Base-by-base conservation (phyloP, 1,139 yeast genomes). In the Komagataea norvegica region DNA sequence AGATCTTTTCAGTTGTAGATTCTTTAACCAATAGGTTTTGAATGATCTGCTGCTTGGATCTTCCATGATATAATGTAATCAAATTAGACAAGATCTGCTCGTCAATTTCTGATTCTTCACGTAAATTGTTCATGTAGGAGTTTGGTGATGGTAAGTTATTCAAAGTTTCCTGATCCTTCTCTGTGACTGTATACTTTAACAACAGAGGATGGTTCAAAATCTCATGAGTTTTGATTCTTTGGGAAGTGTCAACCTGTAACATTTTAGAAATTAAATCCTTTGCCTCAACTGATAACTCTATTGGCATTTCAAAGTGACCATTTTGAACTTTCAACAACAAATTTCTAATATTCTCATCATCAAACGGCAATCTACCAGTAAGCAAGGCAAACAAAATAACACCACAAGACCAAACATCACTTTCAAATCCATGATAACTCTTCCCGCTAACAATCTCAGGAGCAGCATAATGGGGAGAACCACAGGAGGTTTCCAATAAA, bases 391-490 rank as follows among this genome's bases (percentile, higher is more conserved):
- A 83, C 37, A 83, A 64, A 30, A 83, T 82, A 29, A 83, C 84
- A 55, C 93, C 94, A 61, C 91, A 82, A 13, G 89, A 81, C 94
- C 94, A 83, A 32, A 83, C 80, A 60, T 83, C 94, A 42, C 87
- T 78, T 35, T 88, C 88, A 31, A 84, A 80, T 23, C 94, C 94
- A 57, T 82, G 87, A 56, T 83, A 83, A 44, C 76, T 77, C 51
- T 75, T 72, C 11, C 93, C 91, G 53, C 80, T 72, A 23, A 83
- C 89, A 46, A 83, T 83, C 62, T 83, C 94, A 1, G 94, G 94
- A 7, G 93, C 86, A 11, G 93, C 93, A 58, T 83, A 83, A 61
- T 83, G 94, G 16, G 94, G 93, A 27, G 88, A 79, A 3, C 93
- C 94, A 65, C 94, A 83, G 11, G 85, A 76, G 8, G 94, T 83